Conservation (phyloP, 1,284 basidiomycete genomes). For the Trichosporon sp. region DNA sequence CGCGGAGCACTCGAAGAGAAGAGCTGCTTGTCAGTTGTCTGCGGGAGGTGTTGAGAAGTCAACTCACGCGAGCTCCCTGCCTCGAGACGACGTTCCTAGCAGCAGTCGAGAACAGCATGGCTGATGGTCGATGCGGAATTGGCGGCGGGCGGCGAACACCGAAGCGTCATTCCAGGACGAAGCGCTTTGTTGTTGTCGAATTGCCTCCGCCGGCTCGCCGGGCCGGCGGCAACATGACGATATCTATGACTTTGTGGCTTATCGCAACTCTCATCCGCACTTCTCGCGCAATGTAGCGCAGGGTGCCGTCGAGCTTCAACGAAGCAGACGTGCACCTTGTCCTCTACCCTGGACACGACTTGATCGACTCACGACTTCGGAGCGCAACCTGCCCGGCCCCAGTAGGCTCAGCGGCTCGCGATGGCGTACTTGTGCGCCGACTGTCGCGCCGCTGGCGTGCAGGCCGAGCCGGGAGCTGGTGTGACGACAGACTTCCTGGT, state of each 20-base stretch:
- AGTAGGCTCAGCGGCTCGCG: background rate
- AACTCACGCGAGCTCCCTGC: constrained; percentile 9
- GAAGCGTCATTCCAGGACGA: background rate
- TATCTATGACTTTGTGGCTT: background rate
- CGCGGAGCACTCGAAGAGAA: background rate
- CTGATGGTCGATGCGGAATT: background rate
- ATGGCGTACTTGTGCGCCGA: constrained; percentile 6
- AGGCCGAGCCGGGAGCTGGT: background rate
- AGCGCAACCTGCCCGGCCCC: background rate
- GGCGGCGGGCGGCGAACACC: background rate
- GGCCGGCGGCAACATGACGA: background rate
- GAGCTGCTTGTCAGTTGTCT: background rate
- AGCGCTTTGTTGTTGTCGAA: background rate
- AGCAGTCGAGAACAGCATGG: constrained; percentile 9
- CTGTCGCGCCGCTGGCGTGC: constrained; percentile 7
- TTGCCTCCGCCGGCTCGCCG: background rate
- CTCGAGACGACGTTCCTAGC: background rate
- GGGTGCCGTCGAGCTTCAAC: constrained; percentile 10
- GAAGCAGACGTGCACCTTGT: constrained; percentile 10
- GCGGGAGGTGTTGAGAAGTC: background rate
- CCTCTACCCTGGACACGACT: background rate
- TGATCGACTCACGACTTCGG: background rate
- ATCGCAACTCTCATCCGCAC: background rate
- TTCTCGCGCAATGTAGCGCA: background rate
- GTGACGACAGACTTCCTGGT: constrained; percentile 3